These are phyloP conservation scores for Limonium bicolor DNA, from an alignment of 148 eudicot species.

Conservation along the genomic window DNA sequence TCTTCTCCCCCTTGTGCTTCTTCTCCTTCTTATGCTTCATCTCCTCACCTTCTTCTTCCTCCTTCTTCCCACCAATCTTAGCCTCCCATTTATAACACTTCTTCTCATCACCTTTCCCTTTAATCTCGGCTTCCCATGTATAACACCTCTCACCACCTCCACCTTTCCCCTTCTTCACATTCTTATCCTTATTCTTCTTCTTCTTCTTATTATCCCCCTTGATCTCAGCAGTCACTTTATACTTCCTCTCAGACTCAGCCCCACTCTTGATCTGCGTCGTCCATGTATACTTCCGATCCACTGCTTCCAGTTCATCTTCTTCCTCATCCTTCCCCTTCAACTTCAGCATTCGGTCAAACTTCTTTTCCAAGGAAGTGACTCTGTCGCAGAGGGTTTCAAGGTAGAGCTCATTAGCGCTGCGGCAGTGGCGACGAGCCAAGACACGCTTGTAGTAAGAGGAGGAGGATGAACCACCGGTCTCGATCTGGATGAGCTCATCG, in stretches of 20 bases:
- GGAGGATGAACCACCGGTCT: slow-evolving; percentile 16
- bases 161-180: slow-evolving; percentile 20
- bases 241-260: slow-evolving; percentile 22
- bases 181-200: slow-evolving; percentile 53
- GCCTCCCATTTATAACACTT: slow-evolving; percentile 51
- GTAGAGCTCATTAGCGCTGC: slow-evolving; percentile 20
- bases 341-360: slow-evolving; percentile 23
- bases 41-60: neutral
- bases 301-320: slow-evolving; percentile 4
- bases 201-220: slow-evolving; percentile 25
- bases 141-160: slow-evolving; percentile 33
- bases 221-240: slow-evolving; percentile 25
- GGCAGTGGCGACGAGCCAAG: slow-evolving; percentile 9
- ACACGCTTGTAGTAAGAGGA: slow-evolving; percentile 20
- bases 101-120: slow-evolving; percentile 32
- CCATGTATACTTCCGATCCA: slow-evolving; percentile 49
- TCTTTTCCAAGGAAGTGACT: slow-evolving; percentile 49
- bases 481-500: slow-evolving; percentile 39
- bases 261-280: slow-evolving; percentile 50
- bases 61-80: slow-evolving; percentile 18
- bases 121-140: slow-evolving; percentile 61
- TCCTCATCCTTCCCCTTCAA: slow-evolving; percentile 7
- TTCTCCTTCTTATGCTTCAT: slow-evolving; percentile 14
- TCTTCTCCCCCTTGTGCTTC: slow-evolving; percentile 15
- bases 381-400: slow-evolving; percentile 43